Conservation (phyloP, 2,329 filamentous ascomycete species). For the Ampelomyces quisqualis region DNA sequence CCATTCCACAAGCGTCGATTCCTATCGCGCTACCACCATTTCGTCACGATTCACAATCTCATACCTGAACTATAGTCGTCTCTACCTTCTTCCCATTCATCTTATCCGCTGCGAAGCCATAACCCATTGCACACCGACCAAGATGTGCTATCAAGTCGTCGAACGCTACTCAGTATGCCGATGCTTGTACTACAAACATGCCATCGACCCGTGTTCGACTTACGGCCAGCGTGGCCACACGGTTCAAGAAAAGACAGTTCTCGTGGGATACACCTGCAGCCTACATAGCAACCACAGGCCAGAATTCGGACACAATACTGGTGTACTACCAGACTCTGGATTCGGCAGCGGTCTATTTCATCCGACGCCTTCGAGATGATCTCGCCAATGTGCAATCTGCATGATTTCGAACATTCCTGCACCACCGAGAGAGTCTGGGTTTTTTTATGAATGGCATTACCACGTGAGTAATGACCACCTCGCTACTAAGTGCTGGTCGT, state of each 20-base stretch:
- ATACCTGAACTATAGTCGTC: constrained; percentile 4
- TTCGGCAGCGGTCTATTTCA: constrained; percentile 31
- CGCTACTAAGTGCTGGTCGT: no score
- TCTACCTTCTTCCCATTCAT: constrained; percentile 3
- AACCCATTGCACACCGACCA: constrained; percentile 1
- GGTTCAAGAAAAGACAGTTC: constrained; percentile 72
- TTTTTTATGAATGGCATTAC: constrained; percentile 3
- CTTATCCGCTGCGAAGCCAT: not conserved
- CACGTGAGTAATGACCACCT: no score
- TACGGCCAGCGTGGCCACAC: constrained; percentile 73
- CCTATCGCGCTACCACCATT: constrained; percentile 12
- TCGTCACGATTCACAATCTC: constrained; percentile 10
- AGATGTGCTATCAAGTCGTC: constrained; percentile 84
- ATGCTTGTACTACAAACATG: constrained; percentile 85
- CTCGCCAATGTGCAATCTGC: constrained; percentile 2
- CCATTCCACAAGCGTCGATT: constrained; percentile 14
- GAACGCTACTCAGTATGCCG: constrained; percentile 85
- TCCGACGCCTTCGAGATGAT: constrained; percentile 16
- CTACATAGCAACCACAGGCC: constrained; percentile 50
- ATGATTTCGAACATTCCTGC: constrained; percentile 1
- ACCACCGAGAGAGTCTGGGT: constrained; percentile 5
- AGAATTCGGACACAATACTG: constrained; percentile 17
- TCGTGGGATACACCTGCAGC: constrained; percentile 78
- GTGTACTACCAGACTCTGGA: constrained; percentile 32
- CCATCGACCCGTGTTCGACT: constrained; percentile 75